phyloP scores from a whole-genome alignment of 495 filamentous ascomycete genomes.

The Viridothelium virens region DNA sequence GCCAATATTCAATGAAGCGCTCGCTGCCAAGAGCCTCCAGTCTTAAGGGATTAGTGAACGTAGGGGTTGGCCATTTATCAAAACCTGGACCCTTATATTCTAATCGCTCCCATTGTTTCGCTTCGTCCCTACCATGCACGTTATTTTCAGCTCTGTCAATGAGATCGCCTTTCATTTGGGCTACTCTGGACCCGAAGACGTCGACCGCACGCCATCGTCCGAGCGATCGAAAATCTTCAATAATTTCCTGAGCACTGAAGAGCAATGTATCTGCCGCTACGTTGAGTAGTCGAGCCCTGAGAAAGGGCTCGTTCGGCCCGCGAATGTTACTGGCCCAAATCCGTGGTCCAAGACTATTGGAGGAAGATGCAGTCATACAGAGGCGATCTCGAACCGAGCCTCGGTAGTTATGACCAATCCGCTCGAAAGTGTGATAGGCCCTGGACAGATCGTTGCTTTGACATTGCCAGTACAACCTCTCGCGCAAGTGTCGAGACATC shows the following conservation, averaged over 20 bases:
- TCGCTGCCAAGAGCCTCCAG: background rate
- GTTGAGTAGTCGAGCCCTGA: background rate
- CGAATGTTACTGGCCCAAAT: background rate
- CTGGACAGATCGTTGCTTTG: background rate
- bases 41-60: background rate
- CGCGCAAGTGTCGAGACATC: background rate
- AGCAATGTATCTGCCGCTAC: background rate
- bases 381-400: background rate
- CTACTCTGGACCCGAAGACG: background rate
- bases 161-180: background rate
- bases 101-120: too few species aligned
- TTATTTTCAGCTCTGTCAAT: background rate
- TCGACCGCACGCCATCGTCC: background rate
- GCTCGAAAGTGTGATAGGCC: background rate
- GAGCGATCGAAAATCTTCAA: background rate
- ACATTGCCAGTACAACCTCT: background rate
- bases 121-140: too few species aligned
- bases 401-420: background rate
- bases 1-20: background rate
- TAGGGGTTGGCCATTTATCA: background rate
- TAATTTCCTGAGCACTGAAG: background rate
- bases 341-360: background rate
- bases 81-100: too few species aligned
- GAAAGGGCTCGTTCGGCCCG: background rate
- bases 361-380: background rate